These are phyloP conservation scores for Clitopilus hobsonii DNA, from an alignment of 768 basidiomycete genomes.

Conservation along the genomic window DNA sequence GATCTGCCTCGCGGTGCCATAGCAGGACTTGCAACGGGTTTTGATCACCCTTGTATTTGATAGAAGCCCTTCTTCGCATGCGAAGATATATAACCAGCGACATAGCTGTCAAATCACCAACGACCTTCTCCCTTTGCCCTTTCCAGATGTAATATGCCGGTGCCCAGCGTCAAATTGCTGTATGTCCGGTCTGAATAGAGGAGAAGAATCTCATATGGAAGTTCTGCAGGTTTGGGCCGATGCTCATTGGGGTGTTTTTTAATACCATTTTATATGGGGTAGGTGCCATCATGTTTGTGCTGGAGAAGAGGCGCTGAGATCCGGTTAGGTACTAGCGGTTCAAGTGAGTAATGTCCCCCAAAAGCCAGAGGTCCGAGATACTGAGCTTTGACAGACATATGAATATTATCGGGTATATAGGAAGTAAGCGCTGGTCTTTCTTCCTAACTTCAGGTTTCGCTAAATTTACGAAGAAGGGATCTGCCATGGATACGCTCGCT, in stretches of 20 bases:
- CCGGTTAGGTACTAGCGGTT: slow-evolving; percentile 23
- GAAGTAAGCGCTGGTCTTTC: slow-evolving; percentile 10
- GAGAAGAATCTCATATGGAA: not conserved
- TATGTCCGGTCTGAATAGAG: not conserved
- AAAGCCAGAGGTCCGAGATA: not conserved
- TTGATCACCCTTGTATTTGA: no score
- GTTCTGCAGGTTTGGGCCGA: slow-evolving; percentile 19
- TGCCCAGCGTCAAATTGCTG: not conserved
- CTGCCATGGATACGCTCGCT: slow-evolving; percentile 25
- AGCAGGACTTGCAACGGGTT: no score
- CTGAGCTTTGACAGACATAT: slow-evolving; percentile 16
- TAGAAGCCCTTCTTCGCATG: no score
- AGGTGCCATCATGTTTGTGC: no score
- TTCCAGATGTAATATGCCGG: not conserved
- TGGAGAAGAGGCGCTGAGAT: no score
- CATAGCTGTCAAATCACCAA: no score
- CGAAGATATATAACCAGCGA: no score
- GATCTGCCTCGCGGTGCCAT: no score
- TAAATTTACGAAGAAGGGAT: slow-evolving; percentile 20
- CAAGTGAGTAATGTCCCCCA: slow-evolving; percentile 16
- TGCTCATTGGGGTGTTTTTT: slow-evolving; percentile 26
- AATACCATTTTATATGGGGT: slow-evolving; percentile 30
- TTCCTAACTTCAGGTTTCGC: not conserved
- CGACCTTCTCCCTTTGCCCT: no score
- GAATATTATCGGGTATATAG: slow-evolving; percentile 30